Conservation (phyloP, 1,139 yeast species). For the Candida sanyaensis region DNA sequence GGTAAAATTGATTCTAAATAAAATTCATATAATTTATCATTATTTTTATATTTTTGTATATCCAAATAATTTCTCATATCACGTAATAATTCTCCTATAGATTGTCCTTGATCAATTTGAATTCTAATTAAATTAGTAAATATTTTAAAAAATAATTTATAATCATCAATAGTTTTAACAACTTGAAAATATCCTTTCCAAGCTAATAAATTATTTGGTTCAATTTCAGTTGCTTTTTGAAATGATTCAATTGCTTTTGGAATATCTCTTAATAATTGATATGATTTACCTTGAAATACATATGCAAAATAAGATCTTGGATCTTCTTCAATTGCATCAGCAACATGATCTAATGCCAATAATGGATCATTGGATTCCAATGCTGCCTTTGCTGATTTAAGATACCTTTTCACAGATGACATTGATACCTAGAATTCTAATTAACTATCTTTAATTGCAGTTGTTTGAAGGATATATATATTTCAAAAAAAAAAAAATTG, state of each 20-base stretch:
- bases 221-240: slow-evolving; percentile 53
- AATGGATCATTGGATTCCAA: slow-evolving; percentile 59
- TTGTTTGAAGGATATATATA: no score
- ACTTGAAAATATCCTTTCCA: slow-evolving; percentile 78
- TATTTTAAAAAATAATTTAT: slow-evolving; percentile 48
- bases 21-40: slow-evolving; percentile 37
- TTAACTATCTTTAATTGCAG: no score
- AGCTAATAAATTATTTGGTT: slow-evolving; percentile 59
- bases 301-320: slow-evolving; percentile 62
- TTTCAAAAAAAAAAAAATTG: no score
- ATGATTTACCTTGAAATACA: slow-evolving; percentile 63
- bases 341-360: slow-evolving; percentile 52
- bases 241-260: slow-evolving; percentile 53
- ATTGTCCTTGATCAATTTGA: slow-evolving; percentile 31
- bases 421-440: slow-evolving; percentile 7
- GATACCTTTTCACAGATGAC: slow-evolving; percentile 39
- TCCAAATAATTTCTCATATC: slow-evolving; percentile 49
- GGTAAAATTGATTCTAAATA: slow-evolving; percentile 63
- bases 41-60: slow-evolving; percentile 30
- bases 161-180: slow-evolving; percentile 38
- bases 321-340: slow-evolving; percentile 57
- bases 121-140: slow-evolving; percentile 25
- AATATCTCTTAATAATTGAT: slow-evolving; percentile 41
- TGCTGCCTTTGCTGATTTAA: slow-evolving; percentile 64
- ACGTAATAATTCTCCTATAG: slow-evolving; percentile 48